Percentiles rank a stretch among this genome's conserved stretches.
Conservation (phyloP, 148 eudicot genomes). For the Fagopyrum esculentum region DNA sequence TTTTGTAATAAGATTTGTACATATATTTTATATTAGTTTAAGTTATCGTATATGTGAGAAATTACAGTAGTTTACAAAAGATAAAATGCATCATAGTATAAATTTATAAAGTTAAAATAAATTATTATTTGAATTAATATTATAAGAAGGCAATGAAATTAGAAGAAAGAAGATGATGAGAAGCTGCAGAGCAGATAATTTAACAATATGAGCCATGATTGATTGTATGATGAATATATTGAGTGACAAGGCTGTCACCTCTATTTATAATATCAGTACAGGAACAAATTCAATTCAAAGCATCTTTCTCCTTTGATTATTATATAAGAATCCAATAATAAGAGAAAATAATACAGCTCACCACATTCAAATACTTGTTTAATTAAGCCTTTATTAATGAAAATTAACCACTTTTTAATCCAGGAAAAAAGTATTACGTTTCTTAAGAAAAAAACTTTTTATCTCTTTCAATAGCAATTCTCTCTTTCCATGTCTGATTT, state of each 20-base stretch:
- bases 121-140: not conserved
- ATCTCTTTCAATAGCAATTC: too few species aligned
- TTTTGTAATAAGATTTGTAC: too few species aligned
- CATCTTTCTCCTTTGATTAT: not conserved
- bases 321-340: not conserved
- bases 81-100: not conserved
- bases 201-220: slow-evolving; percentile 1
- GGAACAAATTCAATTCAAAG: not conserved
- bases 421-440: not conserved
- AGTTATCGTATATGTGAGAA: too few species aligned
- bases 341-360: slow-evolving; percentile 1
- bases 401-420: not conserved
- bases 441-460: too few species aligned
- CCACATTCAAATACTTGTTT: not conserved
- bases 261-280: not conserved
- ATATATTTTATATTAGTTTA: too few species aligned
- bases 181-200: not conserved
- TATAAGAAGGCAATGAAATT: not conserved
- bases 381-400: not conserved
- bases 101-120: too few species aligned
- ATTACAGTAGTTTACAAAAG: too few species aligned
- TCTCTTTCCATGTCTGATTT: too few species aligned
- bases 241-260: slow-evolving; percentile 8
- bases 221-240: slow-evolving; percentile 2
- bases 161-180: slow-evolving; percentile 3